Conservation (phyloP, 2,329 filamentous ascomycete genomes). For the Aspergillus costaricaensis region DNA sequence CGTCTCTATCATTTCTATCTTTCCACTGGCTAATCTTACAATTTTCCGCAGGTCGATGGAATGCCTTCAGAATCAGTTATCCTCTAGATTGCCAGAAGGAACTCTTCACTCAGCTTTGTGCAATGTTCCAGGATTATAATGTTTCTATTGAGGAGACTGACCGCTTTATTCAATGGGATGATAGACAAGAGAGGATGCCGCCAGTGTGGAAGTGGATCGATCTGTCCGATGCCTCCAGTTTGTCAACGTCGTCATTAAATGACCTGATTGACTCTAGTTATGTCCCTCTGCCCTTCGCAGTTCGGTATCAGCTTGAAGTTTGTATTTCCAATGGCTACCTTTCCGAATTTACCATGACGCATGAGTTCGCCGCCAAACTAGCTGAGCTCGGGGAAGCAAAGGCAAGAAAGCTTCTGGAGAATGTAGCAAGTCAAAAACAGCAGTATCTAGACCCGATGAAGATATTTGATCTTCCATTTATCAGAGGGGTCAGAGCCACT, state of each 20-base stretch:
- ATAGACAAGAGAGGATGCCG: constrained; percentile 21
- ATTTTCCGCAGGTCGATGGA: constrained; percentile 58
- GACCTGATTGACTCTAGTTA: constrained; percentile 38
- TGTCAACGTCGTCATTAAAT: constrained; percentile 33
- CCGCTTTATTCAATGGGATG: constrained; percentile 45
- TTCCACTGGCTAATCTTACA: background rate
- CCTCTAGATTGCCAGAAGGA: constrained; percentile 28
- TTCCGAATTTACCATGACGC: constrained; percentile 71
- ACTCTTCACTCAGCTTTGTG: constrained; percentile 49
- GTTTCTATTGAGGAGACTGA: constrained; percentile 54
- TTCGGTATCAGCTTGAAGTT: constrained; percentile 89
- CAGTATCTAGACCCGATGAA: constrained; percentile 69
- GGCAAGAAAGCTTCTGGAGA: constrained; percentile 71
- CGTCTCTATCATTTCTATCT: background rate
- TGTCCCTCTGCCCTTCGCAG: constrained; percentile 63
- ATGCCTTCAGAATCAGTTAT: constrained; percentile 58
- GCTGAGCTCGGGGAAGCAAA: constrained; percentile 51
- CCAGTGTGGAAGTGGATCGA: constrained; percentile 47
- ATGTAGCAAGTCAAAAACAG: constrained; percentile 65
- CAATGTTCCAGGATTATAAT: constrained; percentile 71
- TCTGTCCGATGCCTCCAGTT: constrained; percentile 23
- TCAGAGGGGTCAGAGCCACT: constrained; percentile 46
- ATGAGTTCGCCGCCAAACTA: constrained; percentile 67
- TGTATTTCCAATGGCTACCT: constrained; percentile 81
- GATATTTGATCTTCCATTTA: constrained; percentile 61